Evolutionary conservation across 139 green algal species (phyloP).

Genomic region (Chlorella sp.): DNA sequence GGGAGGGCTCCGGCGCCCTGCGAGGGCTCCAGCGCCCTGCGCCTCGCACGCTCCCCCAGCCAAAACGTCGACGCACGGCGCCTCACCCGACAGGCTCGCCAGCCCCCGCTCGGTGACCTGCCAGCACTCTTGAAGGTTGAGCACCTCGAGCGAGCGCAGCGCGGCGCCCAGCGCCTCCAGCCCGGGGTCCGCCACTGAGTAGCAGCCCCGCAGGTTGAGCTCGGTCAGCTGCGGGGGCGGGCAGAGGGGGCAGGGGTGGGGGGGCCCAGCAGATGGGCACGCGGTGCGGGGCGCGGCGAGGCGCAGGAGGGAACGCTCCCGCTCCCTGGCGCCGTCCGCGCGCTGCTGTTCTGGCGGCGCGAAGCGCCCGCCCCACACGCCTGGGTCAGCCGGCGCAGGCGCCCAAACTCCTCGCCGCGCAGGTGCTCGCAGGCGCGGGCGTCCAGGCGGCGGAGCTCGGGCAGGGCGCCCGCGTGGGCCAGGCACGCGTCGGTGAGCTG

Average conservation of each 20-base stretch:
- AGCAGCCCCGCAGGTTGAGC: conserved; percentile 60
- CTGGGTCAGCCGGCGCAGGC: conserved; percentile 23
- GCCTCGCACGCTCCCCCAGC: no score
- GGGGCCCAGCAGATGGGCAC: neutral
- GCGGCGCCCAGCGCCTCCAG: conserved; percentile 28
- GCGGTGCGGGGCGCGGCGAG: no score
- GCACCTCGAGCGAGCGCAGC: conserved; percentile 18
- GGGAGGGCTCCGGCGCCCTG: no score
- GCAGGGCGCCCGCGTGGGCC: conserved; percentile 19
- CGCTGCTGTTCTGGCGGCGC: no score
- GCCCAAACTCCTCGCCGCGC: conserved; percentile 19
- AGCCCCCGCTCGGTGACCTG: conserved; percentile 48
- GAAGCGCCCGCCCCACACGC: no score
- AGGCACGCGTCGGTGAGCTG: conserved; percentile 39
- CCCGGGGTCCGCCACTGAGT: conserved; percentile 39
- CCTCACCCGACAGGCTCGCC: conserved; percentile 23
- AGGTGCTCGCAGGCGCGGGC: conserved; percentile 54
- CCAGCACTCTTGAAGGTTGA: conserved; percentile 57
- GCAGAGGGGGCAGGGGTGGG: neutral
- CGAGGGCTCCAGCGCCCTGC: no score
- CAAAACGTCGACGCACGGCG: no score
- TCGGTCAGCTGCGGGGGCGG: conserved; percentile 26
- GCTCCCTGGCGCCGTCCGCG: no score
- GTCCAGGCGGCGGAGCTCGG: conserved; percentile 37
- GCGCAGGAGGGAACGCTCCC: neutral